Base-by-base conservation (phyloP, 1,139 yeast species). In the Sugiyamaella grinbergsii region DNA sequence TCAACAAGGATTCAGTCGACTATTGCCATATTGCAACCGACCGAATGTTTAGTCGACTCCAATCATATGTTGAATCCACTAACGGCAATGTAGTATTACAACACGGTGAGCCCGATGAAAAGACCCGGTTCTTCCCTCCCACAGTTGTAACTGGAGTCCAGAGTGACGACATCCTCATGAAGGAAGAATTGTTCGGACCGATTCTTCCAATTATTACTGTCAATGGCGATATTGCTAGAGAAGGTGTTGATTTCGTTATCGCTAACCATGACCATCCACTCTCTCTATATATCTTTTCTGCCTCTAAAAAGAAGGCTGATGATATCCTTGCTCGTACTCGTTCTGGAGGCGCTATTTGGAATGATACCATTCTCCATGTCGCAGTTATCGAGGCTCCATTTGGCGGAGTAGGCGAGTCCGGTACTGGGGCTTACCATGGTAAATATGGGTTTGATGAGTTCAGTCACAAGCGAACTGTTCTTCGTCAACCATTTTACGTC, bases 361-460 rank as follows among this genome's bases (percentile, higher is more conserved):
- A 90, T 64, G 97, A 91, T 57, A 77, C 83, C 0, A 53, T 89
- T 51, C 58, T 88, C 62, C 96, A 90, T 56, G 90, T 80, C 40
- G 91, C 80, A 0, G 75, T 87, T 52, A 59, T 75, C n/a, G 76
- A 77, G 53, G 80, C 89, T 5, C 98, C 98, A 26, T 91, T 93
- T 70, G 98, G 98, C 37, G 98, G 98, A 33, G 71, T 90, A 53
- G 97, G 98, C 16, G 67, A 70, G 26, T 87, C 96, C 0, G 98
- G 98, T 0, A 71, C 74, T 51, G 78, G 82, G 28, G 58, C 64
- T 4, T 90, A 90, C 70, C 97, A 91, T 63, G 96, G 97, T 4
- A 71, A 70, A 55, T 76, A 72, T 65, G 87, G 95, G 0, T 84
- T 83, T 71, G 76, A 80, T 52, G 74, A 85, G 13, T 91, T 91